Base-by-base conservation (phyloP, 257 asterid genomes). In the Gentiana dahurica region DNA sequence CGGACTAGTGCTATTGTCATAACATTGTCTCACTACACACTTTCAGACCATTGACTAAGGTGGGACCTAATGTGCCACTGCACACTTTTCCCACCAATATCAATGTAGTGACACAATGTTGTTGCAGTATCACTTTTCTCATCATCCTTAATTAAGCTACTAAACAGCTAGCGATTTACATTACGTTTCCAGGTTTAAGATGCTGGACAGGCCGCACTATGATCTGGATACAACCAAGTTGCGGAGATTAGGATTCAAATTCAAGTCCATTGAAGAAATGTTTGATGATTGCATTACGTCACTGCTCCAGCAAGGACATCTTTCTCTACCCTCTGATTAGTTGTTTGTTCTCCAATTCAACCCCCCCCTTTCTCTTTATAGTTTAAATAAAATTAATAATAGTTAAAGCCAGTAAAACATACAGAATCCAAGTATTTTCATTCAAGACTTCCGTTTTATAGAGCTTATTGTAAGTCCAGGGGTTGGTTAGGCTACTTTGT, bases 181-280 rank as follows among this genome's bases (percentile, higher is more conserved):
- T 49, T 34, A n/a, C 5, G 2, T 9, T 60, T 45, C 54, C 81
- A 86, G 97, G 84, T 86, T 89, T 47, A 60, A 67, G 73, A 79
- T 66, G 63, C 75, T 65, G 4, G 90, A 73, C 36, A 77, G 86
- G 52, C 88, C 87, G 12, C 58, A 53, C 47, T 89, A 89, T 62
- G 93, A 81, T 2, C 70, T 86, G n/a, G 70, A 77, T 41, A 72
- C 81, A 45, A 67, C 78, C 8, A 86, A 89, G 62, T 48, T 82
- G 65, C 62, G 66, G 75, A 69, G 61, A 2, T 59, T 84, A 59
- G 94, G 94, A 68, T 71, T 84, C 75, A 69, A 71, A 68, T 87
- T 81, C 79, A 87, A 68, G 74, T 71, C 91, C 41, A 65, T 87
- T 6, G 77, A 80, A 65, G 87, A 81, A 69, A 89, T 87, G 98